phyloP scores from a whole-genome alignment of 306 rosid species.

The Vachellia collinsii region DNA sequence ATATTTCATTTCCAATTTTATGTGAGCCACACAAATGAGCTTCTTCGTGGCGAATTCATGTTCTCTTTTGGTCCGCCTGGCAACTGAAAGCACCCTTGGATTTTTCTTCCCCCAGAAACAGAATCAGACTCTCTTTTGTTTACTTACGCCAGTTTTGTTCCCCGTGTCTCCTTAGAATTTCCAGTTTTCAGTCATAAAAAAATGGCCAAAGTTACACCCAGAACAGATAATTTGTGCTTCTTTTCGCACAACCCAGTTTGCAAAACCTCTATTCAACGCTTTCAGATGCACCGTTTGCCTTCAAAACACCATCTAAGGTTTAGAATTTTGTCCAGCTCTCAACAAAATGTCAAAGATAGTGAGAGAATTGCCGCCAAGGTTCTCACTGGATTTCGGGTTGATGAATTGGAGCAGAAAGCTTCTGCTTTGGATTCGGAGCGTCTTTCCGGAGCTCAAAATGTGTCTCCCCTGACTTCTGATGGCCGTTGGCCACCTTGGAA shows the following conservation, averaged over 20 bases:
- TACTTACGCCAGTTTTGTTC: neutral
- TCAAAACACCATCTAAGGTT: slow-evolving; percentile 34
- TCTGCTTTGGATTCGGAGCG: slow-evolving; percentile 41
- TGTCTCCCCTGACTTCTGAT: slow-evolving; percentile 37
- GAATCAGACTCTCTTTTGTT: neutral
- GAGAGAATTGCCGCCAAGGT: slow-evolving; percentile 43
- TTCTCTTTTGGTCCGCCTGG: neutral
- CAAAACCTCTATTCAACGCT: slow-evolving; percentile 38
- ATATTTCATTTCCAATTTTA: neutral
- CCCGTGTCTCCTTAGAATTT: neutral
- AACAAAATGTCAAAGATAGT: slow-evolving; percentile 48
- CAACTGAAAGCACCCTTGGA: neutral
- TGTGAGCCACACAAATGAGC: slow-evolving; percentile 37
- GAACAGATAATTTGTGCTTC: slow-evolving; percentile 44
- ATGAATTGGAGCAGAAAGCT: slow-evolving; percentile 35
- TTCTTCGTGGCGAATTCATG: slow-evolving; percentile 35
- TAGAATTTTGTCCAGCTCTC: slow-evolving; percentile 48
- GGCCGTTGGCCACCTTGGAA: slow-evolving; percentile 90
- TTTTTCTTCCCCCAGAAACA: neutral
- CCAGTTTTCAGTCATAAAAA: neutral
- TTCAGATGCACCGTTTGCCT: slow-evolving; percentile 46
- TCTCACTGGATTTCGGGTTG: slow-evolving; percentile 46
- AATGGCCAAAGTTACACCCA: slow-evolving; percentile 63
- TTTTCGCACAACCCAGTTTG: slow-evolving; percentile 37
- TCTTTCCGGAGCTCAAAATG: slow-evolving; percentile 34